A percentile compares a stretch with the other conserved stretches of the same genome.
Conservation (phyloP, 2,329 filamentous ascomycete genomes). For the Cladophialophora immunda region DNA sequence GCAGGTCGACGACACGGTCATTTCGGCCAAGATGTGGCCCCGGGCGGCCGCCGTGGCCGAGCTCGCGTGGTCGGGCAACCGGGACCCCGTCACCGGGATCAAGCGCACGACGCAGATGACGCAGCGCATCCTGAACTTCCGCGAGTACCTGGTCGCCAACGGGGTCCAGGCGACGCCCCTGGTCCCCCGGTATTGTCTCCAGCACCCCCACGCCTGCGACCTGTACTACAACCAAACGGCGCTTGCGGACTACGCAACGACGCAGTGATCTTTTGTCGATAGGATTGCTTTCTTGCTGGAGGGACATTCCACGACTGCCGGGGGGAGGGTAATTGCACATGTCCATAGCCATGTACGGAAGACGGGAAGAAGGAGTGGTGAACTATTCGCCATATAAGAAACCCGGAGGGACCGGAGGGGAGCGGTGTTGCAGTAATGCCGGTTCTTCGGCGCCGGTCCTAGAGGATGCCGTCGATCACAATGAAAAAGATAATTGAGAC, state of each 20-base stretch:
- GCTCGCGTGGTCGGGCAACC: conserved; percentile 65
- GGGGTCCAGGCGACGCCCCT: conserved; percentile 61
- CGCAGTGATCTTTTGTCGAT: conserved; percentile 10
- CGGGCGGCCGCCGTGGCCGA: conserved; percentile 65
- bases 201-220: conserved; percentile 67
- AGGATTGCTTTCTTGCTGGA: background rate
- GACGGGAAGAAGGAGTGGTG: background rate
- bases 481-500: too few species aligned
- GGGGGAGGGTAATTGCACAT: background rate
- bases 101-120: conserved; percentile 64
- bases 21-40: conserved; percentile 64
- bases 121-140: conserved; percentile 66
- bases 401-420: background rate
- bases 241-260: conserved; percentile 25
- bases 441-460: too few species aligned
- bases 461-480: too few species aligned
- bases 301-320: background rate
- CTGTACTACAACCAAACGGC: conserved; percentile 61
- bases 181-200: conserved; percentile 66
- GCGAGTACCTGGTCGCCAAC: conserved; percentile 66
- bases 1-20: conserved; percentile 62
- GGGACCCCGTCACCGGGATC: conserved; percentile 54
- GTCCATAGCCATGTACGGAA: background rate
- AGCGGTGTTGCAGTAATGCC: background rate
- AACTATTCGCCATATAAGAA: background rate